Evolutionary conservation across 371 early-diverging fungal species (phyloP), one percentile per base, ranked within the genome.

Genomic region (Catenaria anguillulae): DNA sequence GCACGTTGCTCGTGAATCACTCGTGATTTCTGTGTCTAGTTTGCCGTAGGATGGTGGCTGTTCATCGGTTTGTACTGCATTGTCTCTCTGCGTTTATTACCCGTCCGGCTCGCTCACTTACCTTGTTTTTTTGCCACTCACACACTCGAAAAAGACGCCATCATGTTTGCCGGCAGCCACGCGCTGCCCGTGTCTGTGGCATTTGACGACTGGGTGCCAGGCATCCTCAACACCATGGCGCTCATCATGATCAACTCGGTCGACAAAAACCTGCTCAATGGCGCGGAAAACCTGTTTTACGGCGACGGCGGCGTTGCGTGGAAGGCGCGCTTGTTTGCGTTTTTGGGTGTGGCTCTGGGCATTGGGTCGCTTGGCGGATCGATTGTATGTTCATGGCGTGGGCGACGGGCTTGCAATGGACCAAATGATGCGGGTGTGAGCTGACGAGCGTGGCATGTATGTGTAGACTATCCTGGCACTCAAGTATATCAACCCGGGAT

Each of bases 31-130:
- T n/a, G n/a, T 43, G 21, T 17, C 26, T 56, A 71, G 71, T 77
- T 77, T 66, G 70, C 75, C 12, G 0, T 77, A 4, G 77, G 69
- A 5, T 77, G 77, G 77, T 77, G 77, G 77, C 34, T 71, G 5
- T 77, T 77, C 63, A 68, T 77, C 48, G 77, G 52, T 50, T 4
- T 31, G 52, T 10, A 19, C 29, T 8, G 4, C 4, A 10, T 5
- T 40, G 5, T 40, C 40, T 40, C 10, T 40, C 40, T 40, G 40
- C 17, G 10, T 17, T 40, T 40, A n/a, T n/a, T n/a, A n/a, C n/a
- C n/a, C n/a, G n/a, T n/a, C n/a, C n/a, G n/a, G n/a, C n/a, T n/a
- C n/a, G n/a, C n/a, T n/a, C n/a, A n/a, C n/a, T n/a, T n/a, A n/a
- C n/a, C n/a, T n/a, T n/a, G n/a, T n/a, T n/a, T n/a, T n/a, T n/a